Conservation (phyloP, 768 basidiomycete species). For the Lactarius tabidus region DNA sequence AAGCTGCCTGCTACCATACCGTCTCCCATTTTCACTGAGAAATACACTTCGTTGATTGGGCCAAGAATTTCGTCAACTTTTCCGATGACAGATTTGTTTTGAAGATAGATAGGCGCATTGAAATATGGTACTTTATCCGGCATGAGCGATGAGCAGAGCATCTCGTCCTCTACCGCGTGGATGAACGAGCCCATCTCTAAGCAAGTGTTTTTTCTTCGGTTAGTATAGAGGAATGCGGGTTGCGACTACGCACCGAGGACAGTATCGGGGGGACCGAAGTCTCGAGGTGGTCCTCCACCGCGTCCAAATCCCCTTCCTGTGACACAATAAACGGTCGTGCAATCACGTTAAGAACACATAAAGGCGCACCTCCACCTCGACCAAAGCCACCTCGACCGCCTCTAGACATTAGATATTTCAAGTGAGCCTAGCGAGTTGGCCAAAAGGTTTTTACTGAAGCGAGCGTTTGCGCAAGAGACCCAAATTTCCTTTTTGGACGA, state of each 20-base stretch:
- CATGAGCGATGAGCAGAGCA: constrained; percentile 86
- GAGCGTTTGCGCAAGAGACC: background rate
- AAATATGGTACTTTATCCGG: constrained; percentile 96
- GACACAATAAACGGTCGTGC: constrained; percentile 19
- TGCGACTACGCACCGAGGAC: constrained; percentile 56
- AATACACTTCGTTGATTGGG: constrained; percentile 97
- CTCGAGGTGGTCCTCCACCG: constrained; percentile 60
- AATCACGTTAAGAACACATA: background rate
- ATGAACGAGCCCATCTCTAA: constrained; percentile 89
- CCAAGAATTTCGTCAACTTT: constrained; percentile 99
- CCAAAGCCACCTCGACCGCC: constrained; percentile 41
- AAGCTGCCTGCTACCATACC: constrained; percentile 96
- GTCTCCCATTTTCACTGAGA: constrained; percentile 94
- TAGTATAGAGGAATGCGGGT: background rate
- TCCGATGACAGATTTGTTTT: constrained; percentile 93
- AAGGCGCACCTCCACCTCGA: constrained; percentile 47
- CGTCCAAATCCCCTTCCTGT: constrained; percentile 60
- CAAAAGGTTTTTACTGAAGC: background rate
- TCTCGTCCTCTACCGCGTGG: constrained; percentile 96
- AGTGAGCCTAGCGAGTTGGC: constrained; percentile 5
- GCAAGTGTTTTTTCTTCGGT: constrained; percentile 18
- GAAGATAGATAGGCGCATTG: constrained; percentile 96
- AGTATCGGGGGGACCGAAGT: constrained; percentile 73
- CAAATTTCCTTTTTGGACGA: constrained; percentile 12
- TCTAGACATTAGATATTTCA: constrained; percentile 41